These are phyloP conservation scores for Penicillium expansum DNA, from an alignment of 2,329 filamentous ascomycete genomes.

Conservation along the genomic window DNA sequence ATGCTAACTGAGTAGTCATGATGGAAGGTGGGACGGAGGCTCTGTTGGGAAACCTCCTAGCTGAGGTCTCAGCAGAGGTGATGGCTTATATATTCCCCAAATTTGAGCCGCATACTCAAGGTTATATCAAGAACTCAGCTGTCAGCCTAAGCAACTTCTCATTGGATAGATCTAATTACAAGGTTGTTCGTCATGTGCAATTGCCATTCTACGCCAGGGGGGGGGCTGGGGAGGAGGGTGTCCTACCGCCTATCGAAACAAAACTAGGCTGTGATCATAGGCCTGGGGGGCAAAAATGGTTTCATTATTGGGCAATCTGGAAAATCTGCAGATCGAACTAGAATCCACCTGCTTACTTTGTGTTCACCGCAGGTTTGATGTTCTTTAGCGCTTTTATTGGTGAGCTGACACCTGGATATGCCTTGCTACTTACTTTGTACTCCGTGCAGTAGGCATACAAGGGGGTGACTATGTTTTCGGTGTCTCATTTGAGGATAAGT, in stretches of 20 bases:
- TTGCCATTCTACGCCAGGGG: not conserved
- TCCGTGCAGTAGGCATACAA: not conserved
- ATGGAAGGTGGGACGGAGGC: not conserved
- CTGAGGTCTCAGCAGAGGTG: not conserved
- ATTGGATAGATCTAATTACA: not conserved
- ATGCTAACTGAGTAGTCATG: constrained; percentile 2
- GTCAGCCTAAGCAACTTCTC: not conserved
- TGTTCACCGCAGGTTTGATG: not conserved
- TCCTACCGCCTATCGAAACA: not conserved
- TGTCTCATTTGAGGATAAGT: not conserved
- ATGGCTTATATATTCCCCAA: constrained; percentile 1
- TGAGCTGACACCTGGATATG: not conserved
- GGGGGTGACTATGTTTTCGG: not conserved
- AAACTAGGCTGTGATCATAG: not conserved
- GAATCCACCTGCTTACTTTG: constrained; percentile 3
- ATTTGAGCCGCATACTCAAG: not conserved
- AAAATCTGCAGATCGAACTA: not conserved
- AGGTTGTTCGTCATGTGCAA: not conserved
- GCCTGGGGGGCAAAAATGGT: not conserved
- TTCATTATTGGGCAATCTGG: not conserved
- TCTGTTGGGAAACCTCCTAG: not conserved
- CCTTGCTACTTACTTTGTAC: not conserved
- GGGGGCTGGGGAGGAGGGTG: constrained; percentile 6
- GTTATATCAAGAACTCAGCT: not conserved
- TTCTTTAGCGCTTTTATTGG: not conserved